Conservation (phyloP, 352 stramenopile species). For the Aphanomyces stellatus region DNA sequence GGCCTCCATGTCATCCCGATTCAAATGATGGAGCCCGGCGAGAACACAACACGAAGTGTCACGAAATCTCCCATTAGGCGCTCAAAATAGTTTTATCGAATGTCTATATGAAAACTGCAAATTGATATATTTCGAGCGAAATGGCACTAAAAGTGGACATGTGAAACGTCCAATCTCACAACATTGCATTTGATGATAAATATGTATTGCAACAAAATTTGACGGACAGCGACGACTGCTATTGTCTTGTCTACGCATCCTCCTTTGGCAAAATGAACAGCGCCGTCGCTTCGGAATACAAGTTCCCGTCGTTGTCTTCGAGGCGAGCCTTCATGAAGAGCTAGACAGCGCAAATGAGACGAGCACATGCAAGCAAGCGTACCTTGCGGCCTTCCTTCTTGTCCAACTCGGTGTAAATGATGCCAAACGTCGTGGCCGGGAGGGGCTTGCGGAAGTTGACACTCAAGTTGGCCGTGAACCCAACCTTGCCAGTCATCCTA, state of each 20-base stretch:
- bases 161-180: too few species aligned
- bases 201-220: not conserved
- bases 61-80: too few species aligned
- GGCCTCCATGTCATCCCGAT: too few species aligned
- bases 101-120: too few species aligned
- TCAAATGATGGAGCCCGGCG: too few species aligned
- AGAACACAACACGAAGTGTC: too few species aligned
- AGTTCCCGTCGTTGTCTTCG: constrained; percentile 15
- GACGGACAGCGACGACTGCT: too few species aligned
- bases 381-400: constrained; percentile 12
- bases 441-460: constrained; percentile 20
- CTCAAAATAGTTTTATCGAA: too few species aligned
- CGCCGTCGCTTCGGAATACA: constrained; percentile 14
- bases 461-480: constrained; percentile 17
- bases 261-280: constrained; percentile 15
- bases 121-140: too few species aligned
- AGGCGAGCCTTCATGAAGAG: constrained; percentile 16
- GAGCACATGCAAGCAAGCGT: not conserved
- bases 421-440: not conserved
- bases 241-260: not conserved
- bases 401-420: constrained; percentile 16
- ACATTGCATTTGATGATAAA: too few species aligned
- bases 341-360: not conserved
- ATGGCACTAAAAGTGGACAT: too few species aligned
- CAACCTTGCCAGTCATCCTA: constrained; percentile 16